These are phyloP conservation scores for Thalassia testudinum DNA, from an alignment of 116 monocot genomes.

Conservation along the genomic window DNA sequence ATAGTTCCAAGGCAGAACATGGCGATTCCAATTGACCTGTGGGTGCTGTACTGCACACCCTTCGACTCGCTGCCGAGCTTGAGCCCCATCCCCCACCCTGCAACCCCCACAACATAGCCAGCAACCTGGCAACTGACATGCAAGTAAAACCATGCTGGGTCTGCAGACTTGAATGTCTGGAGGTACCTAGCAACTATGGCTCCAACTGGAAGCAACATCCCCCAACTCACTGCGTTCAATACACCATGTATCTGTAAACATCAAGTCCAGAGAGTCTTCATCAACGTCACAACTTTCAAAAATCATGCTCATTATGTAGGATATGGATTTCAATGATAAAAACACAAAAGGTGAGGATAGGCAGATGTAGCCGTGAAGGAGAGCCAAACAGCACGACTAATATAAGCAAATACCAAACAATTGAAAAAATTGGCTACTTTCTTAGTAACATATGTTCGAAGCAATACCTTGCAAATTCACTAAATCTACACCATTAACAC, in stretches of 20 bases:
- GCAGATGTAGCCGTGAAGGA: background rate
- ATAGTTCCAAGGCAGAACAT: constrained; percentile 47
- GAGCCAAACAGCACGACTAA: too few relatives aligned
- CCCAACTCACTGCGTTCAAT: constrained; percentile 56
- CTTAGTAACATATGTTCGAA: too few relatives aligned
- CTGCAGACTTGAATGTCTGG: constrained; percentile 34
- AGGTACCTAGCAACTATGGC: constrained; percentile 51
- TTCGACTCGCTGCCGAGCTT: constrained; percentile 42
- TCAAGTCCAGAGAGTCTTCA: background rate
- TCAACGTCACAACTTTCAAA: background rate
- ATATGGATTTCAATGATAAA: background rate
- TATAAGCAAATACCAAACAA: too few relatives aligned
- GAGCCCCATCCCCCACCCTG: constrained; percentile 54
- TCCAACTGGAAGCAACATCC: constrained; percentile 44
- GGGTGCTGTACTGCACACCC: constrained; percentile 20
- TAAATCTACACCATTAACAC: too few relatives aligned
- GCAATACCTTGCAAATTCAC: too few relatives aligned
- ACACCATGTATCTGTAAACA: constrained; percentile 40
- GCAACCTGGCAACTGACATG: constrained; percentile 38
- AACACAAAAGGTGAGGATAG: too few relatives aligned
- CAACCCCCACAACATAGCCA: constrained; percentile 44
- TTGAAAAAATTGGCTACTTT: too few relatives aligned
- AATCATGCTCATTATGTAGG: background rate
- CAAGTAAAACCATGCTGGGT: constrained; percentile 69
- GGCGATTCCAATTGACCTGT: constrained; percentile 36